These are phyloP conservation scores for Globisporangium viniferum DNA, from an alignment of 352 stramenopile species.

Conservation along the genomic window DNA sequence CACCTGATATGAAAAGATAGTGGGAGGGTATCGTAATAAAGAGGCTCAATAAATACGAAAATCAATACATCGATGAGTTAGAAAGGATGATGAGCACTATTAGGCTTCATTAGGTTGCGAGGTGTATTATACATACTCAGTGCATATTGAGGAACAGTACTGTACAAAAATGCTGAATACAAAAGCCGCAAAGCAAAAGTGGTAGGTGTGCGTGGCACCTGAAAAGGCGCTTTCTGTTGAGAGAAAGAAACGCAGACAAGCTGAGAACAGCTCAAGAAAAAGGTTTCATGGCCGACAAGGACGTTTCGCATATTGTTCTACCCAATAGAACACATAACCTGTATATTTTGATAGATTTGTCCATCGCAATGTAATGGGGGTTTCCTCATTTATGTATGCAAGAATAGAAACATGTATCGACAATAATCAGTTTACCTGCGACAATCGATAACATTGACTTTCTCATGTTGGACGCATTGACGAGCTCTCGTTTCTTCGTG, in stretches of 20 bases:
- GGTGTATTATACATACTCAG: too few relatives aligned
- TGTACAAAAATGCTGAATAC: too few relatives aligned
- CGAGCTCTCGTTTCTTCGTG: not conserved
- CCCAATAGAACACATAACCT: not conserved
- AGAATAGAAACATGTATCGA: not conserved
- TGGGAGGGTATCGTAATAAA: too few relatives aligned
- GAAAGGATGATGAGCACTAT: too few relatives aligned
- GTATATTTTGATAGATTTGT: not conserved
- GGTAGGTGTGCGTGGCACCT: not conserved
- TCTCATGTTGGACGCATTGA: not conserved
- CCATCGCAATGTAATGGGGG: not conserved
- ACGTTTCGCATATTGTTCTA: not conserved
- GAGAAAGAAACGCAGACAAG: not conserved
- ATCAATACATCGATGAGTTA: too few relatives aligned
- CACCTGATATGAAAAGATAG: too few relatives aligned
- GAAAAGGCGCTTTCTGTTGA: not conserved
- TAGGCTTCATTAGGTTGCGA: too few relatives aligned
- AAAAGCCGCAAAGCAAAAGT: too few relatives aligned
- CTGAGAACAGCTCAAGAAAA: not conserved
- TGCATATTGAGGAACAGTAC: too few relatives aligned
- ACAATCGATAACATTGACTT: not conserved
- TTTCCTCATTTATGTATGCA: not conserved
- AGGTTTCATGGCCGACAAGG: not conserved
- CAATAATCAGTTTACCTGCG: not conserved
- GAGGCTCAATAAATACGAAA: too few relatives aligned